Conservation (phyloP, 1,284 basidiomycete species). For the Sporisorium exsertum region DNA sequence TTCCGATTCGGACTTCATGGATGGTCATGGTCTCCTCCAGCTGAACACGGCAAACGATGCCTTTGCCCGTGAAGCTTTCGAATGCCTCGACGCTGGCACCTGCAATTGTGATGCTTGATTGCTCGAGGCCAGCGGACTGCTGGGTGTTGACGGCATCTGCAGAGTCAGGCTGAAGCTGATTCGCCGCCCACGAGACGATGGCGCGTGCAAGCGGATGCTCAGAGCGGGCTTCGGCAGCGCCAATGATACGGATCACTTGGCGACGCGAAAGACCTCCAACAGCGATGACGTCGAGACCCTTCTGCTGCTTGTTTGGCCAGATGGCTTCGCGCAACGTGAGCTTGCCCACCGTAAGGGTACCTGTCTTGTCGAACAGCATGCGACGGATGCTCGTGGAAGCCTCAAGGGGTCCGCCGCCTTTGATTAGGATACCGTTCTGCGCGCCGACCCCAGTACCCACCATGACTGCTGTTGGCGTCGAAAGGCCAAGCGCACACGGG, state of each 20-base stretch:
- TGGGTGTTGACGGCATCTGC: not conserved
- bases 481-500: slow-evolving; percentile 94
- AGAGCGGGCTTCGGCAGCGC: slow-evolving; percentile 86
- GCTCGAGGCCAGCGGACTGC: slow-evolving; percentile 3
- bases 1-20: slow-evolving; percentile 59
- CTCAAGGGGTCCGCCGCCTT: slow-evolving; percentile 93
- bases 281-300: slow-evolving; percentile 25
- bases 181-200: slow-evolving; percentile 79
- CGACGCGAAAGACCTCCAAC: slow-evolving; percentile 36
- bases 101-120: slow-evolving; percentile 27
- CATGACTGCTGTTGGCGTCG: slow-evolving; percentile 99
- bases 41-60: slow-evolving; percentile 74
- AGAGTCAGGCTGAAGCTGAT: slow-evolving; percentile 72
- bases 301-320: slow-evolving; percentile 76
- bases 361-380: slow-evolving; percentile 96
- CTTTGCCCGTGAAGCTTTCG: slow-evolving; percentile 88
- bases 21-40: slow-evolving; percentile 49
- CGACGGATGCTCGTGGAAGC: slow-evolving; percentile 84
- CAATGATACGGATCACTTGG: slow-evolving; percentile 75
- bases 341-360: slow-evolving; percentile 91
- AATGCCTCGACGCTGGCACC: slow-evolving; percentile 75
- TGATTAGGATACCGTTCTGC: slow-evolving; percentile 96
- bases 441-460: slow-evolving; percentile 98
- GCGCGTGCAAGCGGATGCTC: slow-evolving; percentile 97
- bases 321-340: slow-evolving; percentile 78